Base-by-base conservation (phyloP, 2,329 filamentous ascomycete species). In the Scedosporium apiospermum region DNA sequence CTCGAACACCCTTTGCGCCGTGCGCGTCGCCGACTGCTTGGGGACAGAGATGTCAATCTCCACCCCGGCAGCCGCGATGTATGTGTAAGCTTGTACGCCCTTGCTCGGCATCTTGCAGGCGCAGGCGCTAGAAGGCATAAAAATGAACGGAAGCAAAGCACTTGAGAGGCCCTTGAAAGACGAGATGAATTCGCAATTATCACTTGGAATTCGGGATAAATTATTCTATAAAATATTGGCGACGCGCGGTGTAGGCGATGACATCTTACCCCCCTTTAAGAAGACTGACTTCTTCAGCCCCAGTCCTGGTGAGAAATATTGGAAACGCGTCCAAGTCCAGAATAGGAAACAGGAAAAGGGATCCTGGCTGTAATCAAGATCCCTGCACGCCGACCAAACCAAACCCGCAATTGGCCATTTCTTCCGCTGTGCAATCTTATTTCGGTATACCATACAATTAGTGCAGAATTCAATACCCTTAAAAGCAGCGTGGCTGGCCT, bases 31-130 rank as follows among this genome's bases (percentile, higher is more conserved):
- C 14, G 66, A 68, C 61, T 70, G 65, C 57, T 74, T 74, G 4
- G 79, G 79, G 4, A 80, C 78, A 5, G 71, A 74, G 60, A 79
- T 74, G 63, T 79, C 76, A 64, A 81, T 75, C 57, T 74, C 71
- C 26, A 63, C 27, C 63, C 74, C 73, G 49, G 71, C 69, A 4
- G 74, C 76, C 12, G 70, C 70, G 62, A 77, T 72, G 65, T 77
- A 78, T 4, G 72, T 73, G 68, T 73, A 76, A 5, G 66, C 67
- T 26, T 75, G 69, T 53, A 77, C 67, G 12, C 75, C 75, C 68
- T 77, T 77, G 66, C 73, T 76, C 1, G 75, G 75, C 75, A 80
- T 79, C 26, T 55, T 62, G 60, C 60, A 62, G 34, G 38, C 4
- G 38, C 60, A 62, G 21, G 34, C 41, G 27, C 23, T 18, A 10